A percentile compares a stretch with the other conserved stretches of the same genome.
These are phyloP conservation scores for Albizia julibrissin DNA, from an alignment of 306 rosid species.

Conservation along the genomic window DNA sequence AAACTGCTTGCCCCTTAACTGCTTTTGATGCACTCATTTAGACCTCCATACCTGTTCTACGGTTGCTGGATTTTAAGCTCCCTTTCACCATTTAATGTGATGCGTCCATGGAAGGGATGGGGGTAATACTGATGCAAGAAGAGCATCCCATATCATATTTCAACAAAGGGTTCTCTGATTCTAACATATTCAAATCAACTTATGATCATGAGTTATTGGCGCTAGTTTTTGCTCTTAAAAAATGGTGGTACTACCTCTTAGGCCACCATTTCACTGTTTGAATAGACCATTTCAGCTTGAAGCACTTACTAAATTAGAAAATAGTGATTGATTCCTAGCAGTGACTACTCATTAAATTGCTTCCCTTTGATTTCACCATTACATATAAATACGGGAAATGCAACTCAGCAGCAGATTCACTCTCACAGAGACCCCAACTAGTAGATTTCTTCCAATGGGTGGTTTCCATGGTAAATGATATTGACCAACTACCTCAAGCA, in stretches of 20 bases:
- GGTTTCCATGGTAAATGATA: neutral
- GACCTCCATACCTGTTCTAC: too few relatives aligned
- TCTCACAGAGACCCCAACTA: neutral
- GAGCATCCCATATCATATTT: too few relatives aligned
- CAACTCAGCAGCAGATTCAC: neutral
- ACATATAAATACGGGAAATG: neutral
- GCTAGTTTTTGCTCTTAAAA: neutral
- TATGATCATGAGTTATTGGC: neutral
- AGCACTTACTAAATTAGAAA: too few relatives aligned
- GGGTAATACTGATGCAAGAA: too few relatives aligned
- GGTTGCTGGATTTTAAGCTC: too few relatives aligned
- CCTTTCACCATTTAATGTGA: too few relatives aligned
- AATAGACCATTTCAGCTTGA: neutral
- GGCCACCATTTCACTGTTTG: neutral
- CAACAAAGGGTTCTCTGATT: too few relatives aligned
- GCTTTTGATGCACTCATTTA: too few relatives aligned
- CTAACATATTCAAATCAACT: too few relatives aligned
- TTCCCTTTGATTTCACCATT: neutral
- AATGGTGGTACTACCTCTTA: neutral
- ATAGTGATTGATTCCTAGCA: neutral
- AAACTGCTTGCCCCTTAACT: too few relatives aligned
- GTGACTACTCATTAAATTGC: neutral
- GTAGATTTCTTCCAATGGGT: too few relatives aligned
- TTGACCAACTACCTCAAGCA: neutral
- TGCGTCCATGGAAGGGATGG: too few relatives aligned